Conservation (phyloP, 73 alveolate species). For the Tetrahymena elliotti region DNA sequence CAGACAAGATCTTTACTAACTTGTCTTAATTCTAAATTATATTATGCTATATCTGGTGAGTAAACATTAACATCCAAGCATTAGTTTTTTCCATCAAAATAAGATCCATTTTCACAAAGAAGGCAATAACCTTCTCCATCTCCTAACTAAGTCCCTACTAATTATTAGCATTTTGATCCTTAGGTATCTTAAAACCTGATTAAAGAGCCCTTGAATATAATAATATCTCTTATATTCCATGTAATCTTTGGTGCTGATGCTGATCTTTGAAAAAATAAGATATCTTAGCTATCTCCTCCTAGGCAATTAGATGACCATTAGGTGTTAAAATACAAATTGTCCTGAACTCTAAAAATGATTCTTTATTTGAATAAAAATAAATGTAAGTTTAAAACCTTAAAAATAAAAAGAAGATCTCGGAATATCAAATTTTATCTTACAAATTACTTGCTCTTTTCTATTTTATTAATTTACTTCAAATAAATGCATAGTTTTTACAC, state of each 20-base stretch:
- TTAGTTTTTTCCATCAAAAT: background rate
- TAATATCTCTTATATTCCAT: background rate
- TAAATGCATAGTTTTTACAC: no score
- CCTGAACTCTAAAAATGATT: background rate
- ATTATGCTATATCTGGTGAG: background rate
- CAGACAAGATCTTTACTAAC: background rate
- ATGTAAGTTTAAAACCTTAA: background rate
- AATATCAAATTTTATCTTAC: background rate
- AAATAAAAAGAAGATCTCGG: background rate
- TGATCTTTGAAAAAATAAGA: background rate
- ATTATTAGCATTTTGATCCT: background rate
- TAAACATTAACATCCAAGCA: background rate
- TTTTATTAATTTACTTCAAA: no score
- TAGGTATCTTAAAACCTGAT: background rate
- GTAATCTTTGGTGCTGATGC: background rate
- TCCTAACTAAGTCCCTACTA: background rate
- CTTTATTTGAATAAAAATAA: background rate
- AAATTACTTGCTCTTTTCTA: no score
- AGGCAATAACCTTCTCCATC: background rate
- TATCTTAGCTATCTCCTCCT: background rate
- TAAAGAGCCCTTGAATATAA: background rate
- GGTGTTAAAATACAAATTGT: background rate
- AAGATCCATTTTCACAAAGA: background rate
- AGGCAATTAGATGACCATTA: background rate
- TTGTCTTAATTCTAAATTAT: background rate